Evolutionary conservation across 2,329 filamentous ascomycete genomes (phyloP), one percentile per base, ranked within the genome.

Genomic region (Hirsutella thompsonii): DNA sequence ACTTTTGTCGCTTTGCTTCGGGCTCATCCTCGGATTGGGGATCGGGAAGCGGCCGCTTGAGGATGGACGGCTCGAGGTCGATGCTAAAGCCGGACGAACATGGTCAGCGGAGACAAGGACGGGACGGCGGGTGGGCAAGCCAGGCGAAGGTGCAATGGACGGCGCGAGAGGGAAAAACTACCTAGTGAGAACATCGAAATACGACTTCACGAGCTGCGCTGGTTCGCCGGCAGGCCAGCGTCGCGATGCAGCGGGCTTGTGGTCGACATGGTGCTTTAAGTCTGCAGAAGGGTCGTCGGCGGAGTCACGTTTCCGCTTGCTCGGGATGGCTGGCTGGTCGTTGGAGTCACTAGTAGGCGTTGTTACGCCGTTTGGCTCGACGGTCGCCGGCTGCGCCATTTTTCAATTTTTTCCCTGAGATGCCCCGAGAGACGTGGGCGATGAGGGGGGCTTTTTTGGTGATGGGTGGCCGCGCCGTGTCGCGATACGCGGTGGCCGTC

Each of bases 221-320:
- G 61, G 52, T 41, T 58, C 46, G 36, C 52, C 51, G 36, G 45
- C 46, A 48, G 42, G 35, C 53, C 54, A 49, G 48, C 49, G 42
- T 45, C 44, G 43, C 44, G 47, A 36, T 43, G 42, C 41, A 42
- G 43, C 43, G 38, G 50, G 43, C 42, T 55, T 55, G 42, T 46
- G 44, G 16, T 56, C 49, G 13, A 43, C 46, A n/a, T 46, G 46
- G n/a, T 34, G 46, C 50, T 56, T 58, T 44, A 49, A 48, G 16
- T 52, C 37, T 28, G 30, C 18, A 13, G 37, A 3, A 4, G 19
- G 8, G 13, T 39, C 65, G 48, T 68, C 64, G 44, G 55, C 62
- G 38, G 60, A 57, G 51, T 76, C 72, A 66, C 74, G 74, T 62
- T 79, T 79, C 57, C 75, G 66, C 63, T 79, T 79, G 43, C 62